These are phyloP conservation scores for Hippophae rhamnoides DNA, from an alignment of 306 rosid species.

Conservation along the genomic window DNA sequence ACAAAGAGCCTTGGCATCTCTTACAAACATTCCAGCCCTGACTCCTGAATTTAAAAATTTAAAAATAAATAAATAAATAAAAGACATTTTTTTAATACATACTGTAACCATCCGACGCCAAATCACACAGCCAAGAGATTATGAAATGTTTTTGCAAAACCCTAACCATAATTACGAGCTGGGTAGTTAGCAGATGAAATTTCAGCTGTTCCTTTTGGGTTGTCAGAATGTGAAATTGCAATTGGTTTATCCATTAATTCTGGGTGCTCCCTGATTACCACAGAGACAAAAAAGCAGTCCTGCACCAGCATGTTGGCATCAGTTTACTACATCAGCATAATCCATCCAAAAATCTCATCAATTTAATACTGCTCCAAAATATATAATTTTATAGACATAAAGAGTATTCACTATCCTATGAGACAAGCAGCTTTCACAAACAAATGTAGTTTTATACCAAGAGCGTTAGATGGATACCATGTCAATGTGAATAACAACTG, in stretches of 20 bases:
- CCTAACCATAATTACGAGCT: slow-evolving; percentile 81
- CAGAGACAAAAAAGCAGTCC: slow-evolving; percentile 96
- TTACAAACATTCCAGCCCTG: slow-evolving; percentile 87
- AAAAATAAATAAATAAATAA: background rate
- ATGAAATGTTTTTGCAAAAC: slow-evolving; percentile 20
- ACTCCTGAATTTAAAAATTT: slow-evolving; percentile 36
- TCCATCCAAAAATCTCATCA: slow-evolving; percentile 5
- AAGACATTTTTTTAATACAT: slow-evolving; percentile 10
- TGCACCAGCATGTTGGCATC: slow-evolving; percentile 29
- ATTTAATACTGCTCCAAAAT: no score
- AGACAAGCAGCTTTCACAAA: no score
- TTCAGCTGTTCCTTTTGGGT: slow-evolving; percentile 85
- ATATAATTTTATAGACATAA: no score
- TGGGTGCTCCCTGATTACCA: slow-evolving; percentile 60
- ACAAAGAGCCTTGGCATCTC: slow-evolving; percentile 79
- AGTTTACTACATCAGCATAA: slow-evolving; percentile 15
- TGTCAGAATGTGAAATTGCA: slow-evolving; percentile 88
- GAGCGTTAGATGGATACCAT: slow-evolving; percentile 39
- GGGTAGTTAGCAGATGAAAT: slow-evolving; percentile 97
- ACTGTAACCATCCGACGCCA: slow-evolving; percentile 7
- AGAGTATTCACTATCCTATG: no score
- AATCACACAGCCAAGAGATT: slow-evolving; percentile 6
- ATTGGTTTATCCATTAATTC: slow-evolving; percentile 69
- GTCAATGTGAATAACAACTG: slow-evolving; percentile 65
- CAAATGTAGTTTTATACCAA: no score